phyloP scores from a whole-genome alignment of 139 green algal genomes.

The Chlamydomonas asymmetrica region DNA sequence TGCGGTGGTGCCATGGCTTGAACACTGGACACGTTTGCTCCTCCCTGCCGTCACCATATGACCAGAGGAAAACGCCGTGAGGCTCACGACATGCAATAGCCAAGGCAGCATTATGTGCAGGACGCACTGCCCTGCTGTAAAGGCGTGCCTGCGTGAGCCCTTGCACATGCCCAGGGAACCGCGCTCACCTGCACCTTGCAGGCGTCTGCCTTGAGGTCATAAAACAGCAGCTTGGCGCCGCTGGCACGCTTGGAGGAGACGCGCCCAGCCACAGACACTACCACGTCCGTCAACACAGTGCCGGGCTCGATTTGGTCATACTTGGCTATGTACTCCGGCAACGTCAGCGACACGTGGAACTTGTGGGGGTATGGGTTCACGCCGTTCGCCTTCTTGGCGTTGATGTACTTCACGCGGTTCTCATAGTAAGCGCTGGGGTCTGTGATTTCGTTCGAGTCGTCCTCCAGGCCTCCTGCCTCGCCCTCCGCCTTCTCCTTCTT shows the following conservation, averaged over 20 bases:
- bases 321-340: slow-evolving; percentile 85
- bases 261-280: slow-evolving; percentile 72
- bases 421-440: slow-evolving; percentile 88
- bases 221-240: slow-evolving; percentile 96
- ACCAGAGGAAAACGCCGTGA: too few relatives aligned
- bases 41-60: too few relatives aligned
- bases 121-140: slow-evolving; percentile 76
- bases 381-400: slow-evolving; percentile 74
- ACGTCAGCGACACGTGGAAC: slow-evolving; percentile 78
- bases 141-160: background rate
- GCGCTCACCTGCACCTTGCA: slow-evolving; percentile 96
- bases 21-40: too few relatives aligned
- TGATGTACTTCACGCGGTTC: slow-evolving; percentile 77
- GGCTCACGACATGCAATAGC: too few relatives aligned
- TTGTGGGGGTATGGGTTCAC: slow-evolving; percentile 99
- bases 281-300: slow-evolving; percentile 58
- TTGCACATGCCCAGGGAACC: too few relatives aligned
- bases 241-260: slow-evolving; percentile 85
- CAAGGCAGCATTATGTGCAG: slow-evolving; percentile 17
- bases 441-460: slow-evolving; percentile 66
- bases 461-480: slow-evolving; percentile 50
- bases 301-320: slow-evolving; percentile 71
- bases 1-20: too few relatives aligned
- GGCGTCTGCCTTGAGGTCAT: slow-evolving; percentile 90
- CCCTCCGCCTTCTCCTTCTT: slow-evolving; percentile 60